Percentiles rank a stretch among this genome's conserved stretches.
These are phyloP conservation scores for Thalassia testudinum DNA, from an alignment of 116 monocot genomes.

Conservation along the genomic window DNA sequence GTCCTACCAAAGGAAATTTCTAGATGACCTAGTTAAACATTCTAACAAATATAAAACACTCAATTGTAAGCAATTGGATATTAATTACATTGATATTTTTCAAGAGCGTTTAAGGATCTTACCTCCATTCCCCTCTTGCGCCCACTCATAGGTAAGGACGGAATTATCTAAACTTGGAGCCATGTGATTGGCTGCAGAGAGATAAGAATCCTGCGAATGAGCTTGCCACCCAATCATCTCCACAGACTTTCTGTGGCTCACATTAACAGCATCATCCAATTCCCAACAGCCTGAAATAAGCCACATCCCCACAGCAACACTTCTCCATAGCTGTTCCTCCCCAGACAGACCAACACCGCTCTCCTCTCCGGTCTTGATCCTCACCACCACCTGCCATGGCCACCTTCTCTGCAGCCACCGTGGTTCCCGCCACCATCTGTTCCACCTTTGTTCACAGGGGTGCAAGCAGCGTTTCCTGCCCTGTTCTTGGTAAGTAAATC, in stretches of 20 bases:
- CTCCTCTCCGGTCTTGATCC: neutral
- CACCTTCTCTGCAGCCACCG: slow-evolving; percentile 17
- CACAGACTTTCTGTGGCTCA: neutral
- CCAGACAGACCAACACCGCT: neutral
- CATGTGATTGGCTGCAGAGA: neutral
- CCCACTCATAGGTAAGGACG: no score
- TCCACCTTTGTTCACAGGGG: slow-evolving; percentile 4
- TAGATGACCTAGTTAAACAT: no score
- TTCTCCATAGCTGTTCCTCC: neutral
- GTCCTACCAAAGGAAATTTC: no score
- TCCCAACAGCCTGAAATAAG: neutral
- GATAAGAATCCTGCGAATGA: neutral
- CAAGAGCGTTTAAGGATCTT: no score
- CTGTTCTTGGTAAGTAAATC: slow-evolving; percentile 12
- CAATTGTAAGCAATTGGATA: no score
- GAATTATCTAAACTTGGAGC: no score
- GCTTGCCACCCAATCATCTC: neutral
- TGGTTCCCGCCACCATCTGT: slow-evolving; percentile 9
- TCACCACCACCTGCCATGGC: no score
- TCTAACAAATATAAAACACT: no score
- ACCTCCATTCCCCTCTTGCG: no score
- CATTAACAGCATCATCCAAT: neutral
- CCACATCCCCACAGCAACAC: neutral
- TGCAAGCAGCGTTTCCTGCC: slow-evolving; percentile 4
- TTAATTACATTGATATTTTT: no score